A percentile compares a stretch with the other conserved stretches of the same genome.
Conservation (phyloP, 441 rosid genomes). For the Adansonia grandidieri region DNA sequence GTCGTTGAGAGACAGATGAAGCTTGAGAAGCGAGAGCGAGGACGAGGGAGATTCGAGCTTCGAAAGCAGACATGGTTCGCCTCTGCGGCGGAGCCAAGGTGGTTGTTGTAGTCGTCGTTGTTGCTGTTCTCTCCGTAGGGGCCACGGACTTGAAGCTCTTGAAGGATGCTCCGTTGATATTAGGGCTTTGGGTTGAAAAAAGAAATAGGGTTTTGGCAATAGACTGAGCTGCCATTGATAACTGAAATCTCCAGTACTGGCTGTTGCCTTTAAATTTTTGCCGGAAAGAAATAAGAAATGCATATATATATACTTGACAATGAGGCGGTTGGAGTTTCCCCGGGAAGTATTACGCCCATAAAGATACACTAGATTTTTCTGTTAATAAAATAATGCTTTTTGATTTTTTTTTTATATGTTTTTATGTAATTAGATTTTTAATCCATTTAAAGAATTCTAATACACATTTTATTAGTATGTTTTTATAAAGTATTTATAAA, state of each 20-base stretch:
- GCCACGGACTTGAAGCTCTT: conserved; percentile 40
- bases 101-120: background rate
- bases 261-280: conserved; percentile 18
- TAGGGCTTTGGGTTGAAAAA: conserved; percentile 14
- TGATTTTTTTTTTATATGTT: no score
- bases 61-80: conserved; percentile 55
- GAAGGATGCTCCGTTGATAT: conserved; percentile 26
- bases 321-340: background rate
- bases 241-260: conserved; percentile 15
- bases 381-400: background rate
- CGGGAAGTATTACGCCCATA: background rate
- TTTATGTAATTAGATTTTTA: no score
- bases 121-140: conserved; percentile 29
- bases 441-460: no score
- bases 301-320: background rate
- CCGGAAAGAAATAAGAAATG: background rate
- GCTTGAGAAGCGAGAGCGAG: conserved; percentile 79
- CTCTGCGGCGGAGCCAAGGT: conserved; percentile 41
- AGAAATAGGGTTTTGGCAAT: conserved; percentile 24
- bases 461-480: no score
- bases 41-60: conserved; percentile 76
- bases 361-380: background rate
- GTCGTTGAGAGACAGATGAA: conserved; percentile 65
- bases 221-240: conserved; percentile 34
- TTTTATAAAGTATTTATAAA: no score